Base-by-base conservation (phyloP, 371 early-diverging fungal species). In the Coemansia sp. region DNA sequence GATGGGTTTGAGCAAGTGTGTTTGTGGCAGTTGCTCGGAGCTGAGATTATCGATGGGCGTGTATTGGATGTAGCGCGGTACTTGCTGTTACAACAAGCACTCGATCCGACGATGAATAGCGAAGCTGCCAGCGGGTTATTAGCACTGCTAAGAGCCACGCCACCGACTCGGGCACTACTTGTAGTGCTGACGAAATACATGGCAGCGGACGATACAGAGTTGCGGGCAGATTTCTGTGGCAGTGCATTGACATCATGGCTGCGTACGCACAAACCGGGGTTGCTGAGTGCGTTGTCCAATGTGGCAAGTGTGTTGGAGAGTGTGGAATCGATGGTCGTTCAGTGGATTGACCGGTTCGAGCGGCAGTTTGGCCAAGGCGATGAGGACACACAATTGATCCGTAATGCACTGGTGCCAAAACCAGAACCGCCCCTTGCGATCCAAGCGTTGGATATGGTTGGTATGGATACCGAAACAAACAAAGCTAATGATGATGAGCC, bases 1-100 rank as follows among this genome's bases (percentile, higher is more conserved):
- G 80, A 76, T 21, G 66, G 77, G 11, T 78, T 71, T 34, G 78
- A 78, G 62, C 80, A 79, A 42, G 67, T 80, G 47, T 77, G 73
- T 31, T 24, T 78, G 48, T 80, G 80, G 80, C 80, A 80, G 63
- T 27, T 80, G 50, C 39, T 80, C 3, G 63, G 22, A 2, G 68
- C 69, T 0, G 80, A 80, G 40, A 13, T 74, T 4, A 22, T 48
- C 3, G 78, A 63, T 10, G 58, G 14, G 6, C 13, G 0, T 16
- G n/a, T 10, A n/a, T 22, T 18, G 51, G 51, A 10, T 8, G 7
- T 61, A 22, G 14, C 16, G 27, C 48, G 47, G 3, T 40, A 39
- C 4, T n/a, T 34, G 14, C 37, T 57, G 57, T n/a, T 57, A 0
- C 18, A 34, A 4, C 13, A 14, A 21, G 5, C 18, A 14, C 57